Conservation (phyloP, 2,329 filamentous ascomycete genomes). For the Cladosporium sp. region DNA sequence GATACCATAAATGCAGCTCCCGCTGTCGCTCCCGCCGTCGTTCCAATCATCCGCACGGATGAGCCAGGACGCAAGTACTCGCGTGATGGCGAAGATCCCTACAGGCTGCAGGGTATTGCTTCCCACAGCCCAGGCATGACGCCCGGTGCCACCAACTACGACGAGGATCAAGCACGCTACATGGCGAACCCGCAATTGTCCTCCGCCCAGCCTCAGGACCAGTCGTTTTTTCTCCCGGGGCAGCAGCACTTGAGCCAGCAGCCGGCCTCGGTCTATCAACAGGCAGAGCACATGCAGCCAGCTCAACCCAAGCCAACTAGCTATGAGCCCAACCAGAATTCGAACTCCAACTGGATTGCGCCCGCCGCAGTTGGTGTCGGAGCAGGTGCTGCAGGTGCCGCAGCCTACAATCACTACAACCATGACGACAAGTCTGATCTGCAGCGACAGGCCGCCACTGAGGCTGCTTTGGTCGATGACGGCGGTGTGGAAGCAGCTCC, state of each 20-base stretch:
- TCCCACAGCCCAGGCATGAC: slow-evolving; percentile 24
- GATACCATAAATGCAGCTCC: slow-evolving; percentile 46
- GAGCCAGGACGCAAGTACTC: slow-evolving; percentile 33
- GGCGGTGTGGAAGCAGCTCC: neutral
- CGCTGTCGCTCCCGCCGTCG: slow-evolving; percentile 57
- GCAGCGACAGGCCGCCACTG: slow-evolving; percentile 25
- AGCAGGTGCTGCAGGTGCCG: slow-evolving; percentile 43
- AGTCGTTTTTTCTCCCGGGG: slow-evolving; percentile 31
- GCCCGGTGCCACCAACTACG: slow-evolving; percentile 11
- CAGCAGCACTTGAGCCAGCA: slow-evolving; percentile 20
- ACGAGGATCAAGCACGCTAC: slow-evolving; percentile 17
- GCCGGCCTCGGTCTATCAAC: slow-evolving; percentile 24
- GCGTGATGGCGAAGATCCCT: slow-evolving; percentile 31
- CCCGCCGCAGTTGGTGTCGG: slow-evolving; percentile 42
- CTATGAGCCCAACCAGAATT: neutral
- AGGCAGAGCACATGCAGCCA: slow-evolving; percentile 19
- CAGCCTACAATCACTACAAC: slow-evolving; percentile 37
- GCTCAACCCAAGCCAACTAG: slow-evolving; percentile 26
- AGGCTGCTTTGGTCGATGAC: neutral
- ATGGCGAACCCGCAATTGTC: slow-evolving; percentile 30
- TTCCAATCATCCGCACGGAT: slow-evolving; percentile 39
- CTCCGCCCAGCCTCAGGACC: slow-evolving; percentile 26
- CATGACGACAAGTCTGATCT: slow-evolving; percentile 20
- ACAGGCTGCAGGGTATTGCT: slow-evolving; percentile 33
- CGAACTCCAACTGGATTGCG: slow-evolving; percentile 56